These are phyloP conservation scores for Neonectria neomacrospora DNA, from an alignment of 2,329 filamentous ascomycete species.

Conservation along the genomic window DNA sequence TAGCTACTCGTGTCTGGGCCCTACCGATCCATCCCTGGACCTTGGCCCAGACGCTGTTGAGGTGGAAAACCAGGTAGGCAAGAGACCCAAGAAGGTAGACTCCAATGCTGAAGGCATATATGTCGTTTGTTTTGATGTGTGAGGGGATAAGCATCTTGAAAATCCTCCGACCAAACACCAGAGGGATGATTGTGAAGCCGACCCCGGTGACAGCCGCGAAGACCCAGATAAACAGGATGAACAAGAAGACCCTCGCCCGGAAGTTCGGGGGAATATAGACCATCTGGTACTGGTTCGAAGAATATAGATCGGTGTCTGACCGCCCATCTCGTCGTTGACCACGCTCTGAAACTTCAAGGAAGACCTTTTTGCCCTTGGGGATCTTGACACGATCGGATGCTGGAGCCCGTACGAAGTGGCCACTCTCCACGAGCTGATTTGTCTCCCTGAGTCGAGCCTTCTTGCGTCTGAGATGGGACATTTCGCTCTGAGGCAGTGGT, in stretches of 20 bases:
- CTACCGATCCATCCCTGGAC: constrained; percentile 46
- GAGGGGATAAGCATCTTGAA: constrained; percentile 78
- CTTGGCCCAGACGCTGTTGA: constrained; percentile 52
- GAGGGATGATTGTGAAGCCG: constrained; percentile 83
- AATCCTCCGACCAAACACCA: constrained; percentile 84
- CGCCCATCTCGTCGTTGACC: constrained; percentile 72
- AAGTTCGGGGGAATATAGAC: constrained; percentile 91
- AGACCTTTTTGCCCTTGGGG: constrained; percentile 83
- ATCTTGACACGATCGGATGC: constrained; percentile 96
- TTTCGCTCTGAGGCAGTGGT: constrained; percentile 50
- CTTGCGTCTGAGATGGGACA: constrained; percentile 49
- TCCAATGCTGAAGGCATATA: constrained; percentile 94
- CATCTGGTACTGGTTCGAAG: constrained; percentile 71
- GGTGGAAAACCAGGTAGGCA: constrained; percentile 70
- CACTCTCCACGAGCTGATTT: constrained; percentile 72
- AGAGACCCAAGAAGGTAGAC: constrained; percentile 81
- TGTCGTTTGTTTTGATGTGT: constrained; percentile 85
- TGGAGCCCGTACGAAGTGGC: constrained; percentile 89
- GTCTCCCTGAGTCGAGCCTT: constrained; percentile 60
- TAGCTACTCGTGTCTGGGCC: constrained; percentile 38
- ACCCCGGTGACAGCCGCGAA: constrained; percentile 92
- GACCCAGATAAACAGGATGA: constrained; percentile 91
- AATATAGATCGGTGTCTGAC: constrained; percentile 60
- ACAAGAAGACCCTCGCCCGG: constrained; percentile 79
- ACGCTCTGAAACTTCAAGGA: constrained; percentile 76